Conservation (phyloP, 352 stramenopile species). For the Hyaloperonospora arabidopsidis region DNA sequence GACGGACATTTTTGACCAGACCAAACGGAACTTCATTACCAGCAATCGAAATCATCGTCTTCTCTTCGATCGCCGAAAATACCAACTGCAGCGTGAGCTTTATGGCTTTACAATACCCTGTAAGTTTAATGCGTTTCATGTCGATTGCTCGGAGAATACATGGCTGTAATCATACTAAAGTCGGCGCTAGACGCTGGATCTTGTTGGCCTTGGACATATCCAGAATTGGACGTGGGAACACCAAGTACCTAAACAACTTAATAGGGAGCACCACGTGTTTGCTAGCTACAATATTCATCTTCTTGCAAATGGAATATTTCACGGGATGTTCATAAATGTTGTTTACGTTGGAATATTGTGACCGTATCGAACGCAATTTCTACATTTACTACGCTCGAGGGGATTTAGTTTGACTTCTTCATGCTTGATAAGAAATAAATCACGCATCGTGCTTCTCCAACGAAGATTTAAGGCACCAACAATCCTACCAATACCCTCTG, state of each 20-base stretch:
- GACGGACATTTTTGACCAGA: constrained; percentile 95
- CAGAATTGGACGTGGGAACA: constrained; percentile 91
- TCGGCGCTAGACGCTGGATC: constrained; percentile 94
- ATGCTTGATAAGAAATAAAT: too few relatives aligned
- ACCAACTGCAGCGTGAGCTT: constrained; percentile 96
- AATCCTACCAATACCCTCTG: too few relatives aligned
- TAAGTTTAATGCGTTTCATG: constrained; percentile 99
- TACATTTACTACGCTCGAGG: too few relatives aligned
- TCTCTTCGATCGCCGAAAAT: constrained; percentile 94
- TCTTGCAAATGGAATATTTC: too few relatives aligned
- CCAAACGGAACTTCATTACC: constrained; percentile 94
- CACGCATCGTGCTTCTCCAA: too few relatives aligned
- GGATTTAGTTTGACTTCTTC: too few relatives aligned
- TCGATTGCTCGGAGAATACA: constrained; percentile 94
- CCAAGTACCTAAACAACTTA: constrained; percentile 97
- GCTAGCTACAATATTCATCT: constrained; percentile 97
- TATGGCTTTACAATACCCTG: constrained; percentile 97
- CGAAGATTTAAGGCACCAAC: too few relatives aligned
- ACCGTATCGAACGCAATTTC: too few relatives aligned
- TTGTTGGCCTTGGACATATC: constrained; percentile 90
- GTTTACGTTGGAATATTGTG: too few relatives aligned
- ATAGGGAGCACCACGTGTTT: constrained; percentile 93
- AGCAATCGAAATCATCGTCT: constrained; percentile 91
- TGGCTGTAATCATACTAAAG: constrained; percentile 97
- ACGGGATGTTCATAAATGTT: too few relatives aligned